Conservation (phyloP, 768 basidiomycete species). For the Macrolepiota dolichaula region DNA sequence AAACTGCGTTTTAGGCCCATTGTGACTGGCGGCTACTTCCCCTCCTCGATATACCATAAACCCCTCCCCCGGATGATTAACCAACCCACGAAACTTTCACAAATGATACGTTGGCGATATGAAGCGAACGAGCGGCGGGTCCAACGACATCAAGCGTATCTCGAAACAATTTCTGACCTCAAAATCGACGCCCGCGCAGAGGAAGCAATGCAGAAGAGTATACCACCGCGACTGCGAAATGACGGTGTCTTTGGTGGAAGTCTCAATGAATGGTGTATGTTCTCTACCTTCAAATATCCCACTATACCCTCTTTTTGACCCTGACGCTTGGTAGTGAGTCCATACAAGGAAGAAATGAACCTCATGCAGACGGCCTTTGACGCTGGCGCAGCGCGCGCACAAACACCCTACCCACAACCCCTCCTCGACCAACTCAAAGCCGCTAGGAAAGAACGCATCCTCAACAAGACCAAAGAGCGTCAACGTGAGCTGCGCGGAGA, state of each 20-base stretch:
- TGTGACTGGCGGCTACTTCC: constrained; percentile 69
- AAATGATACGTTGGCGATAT: constrained; percentile 58
- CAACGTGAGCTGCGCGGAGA: constrained; percentile 65
- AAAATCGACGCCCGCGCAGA: constrained; percentile 35
- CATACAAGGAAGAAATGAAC: constrained; percentile 27
- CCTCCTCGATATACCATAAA: constrained; percentile 56
- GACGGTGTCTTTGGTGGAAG: constrained; percentile 19
- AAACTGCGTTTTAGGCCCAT: constrained; percentile 58
- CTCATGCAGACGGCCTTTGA: constrained; percentile 30
- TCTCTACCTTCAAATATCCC: neutral
- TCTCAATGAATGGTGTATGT: constrained; percentile 40
- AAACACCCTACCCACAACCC: constrained; percentile 41
- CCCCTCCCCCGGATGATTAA: constrained; percentile 81
- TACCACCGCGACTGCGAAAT: neutral
- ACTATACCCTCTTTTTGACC: neutral
- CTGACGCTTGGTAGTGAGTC: constrained; percentile 26
- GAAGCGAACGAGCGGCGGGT: constrained; percentile 38
- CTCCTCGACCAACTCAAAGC: constrained; percentile 46
- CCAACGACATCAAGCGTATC: constrained; percentile 27
- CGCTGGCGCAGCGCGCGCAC: constrained; percentile 39
- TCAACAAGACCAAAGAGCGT: constrained; percentile 62
- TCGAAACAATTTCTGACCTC: constrained; percentile 28
- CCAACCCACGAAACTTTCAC: constrained; percentile 68
- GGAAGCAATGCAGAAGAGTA: constrained; percentile 17
- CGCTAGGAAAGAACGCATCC: constrained; percentile 58